Conservation (phyloP, 1,284 basidiomycete species). For the Boletellus sp. region DNA sequence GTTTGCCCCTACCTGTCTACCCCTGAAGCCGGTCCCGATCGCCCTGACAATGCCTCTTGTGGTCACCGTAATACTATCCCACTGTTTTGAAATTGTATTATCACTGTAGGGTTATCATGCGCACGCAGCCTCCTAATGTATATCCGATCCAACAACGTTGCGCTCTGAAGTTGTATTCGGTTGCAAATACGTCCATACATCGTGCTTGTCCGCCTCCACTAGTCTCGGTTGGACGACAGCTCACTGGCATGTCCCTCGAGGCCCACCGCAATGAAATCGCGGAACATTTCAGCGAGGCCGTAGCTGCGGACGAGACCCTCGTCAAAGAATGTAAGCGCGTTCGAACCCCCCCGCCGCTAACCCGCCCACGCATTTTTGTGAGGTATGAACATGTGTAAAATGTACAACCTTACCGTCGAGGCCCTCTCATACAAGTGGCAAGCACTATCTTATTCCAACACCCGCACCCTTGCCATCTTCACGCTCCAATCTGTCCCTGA, state of each 20-base stretch:
- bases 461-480: constrained; percentile 42
- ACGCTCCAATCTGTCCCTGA: constrained; percentile 48
- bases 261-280: constrained; percentile 28
- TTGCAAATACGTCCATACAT: constrained; percentile 4
- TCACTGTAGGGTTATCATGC: constrained; percentile 27
- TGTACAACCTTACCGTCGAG: constrained; percentile 55
- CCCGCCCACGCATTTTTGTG: constrained; percentile 6
- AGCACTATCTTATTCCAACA: constrained; percentile 44
- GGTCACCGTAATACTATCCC: constrained; percentile 21
- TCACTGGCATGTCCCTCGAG: constrained; percentile 20
- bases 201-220: neutral
- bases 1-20: constrained; percentile 15
- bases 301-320: constrained; percentile 35
- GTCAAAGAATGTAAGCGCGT: constrained; percentile 47
- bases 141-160: constrained; percentile 2
- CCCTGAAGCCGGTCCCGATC: constrained; percentile 14
- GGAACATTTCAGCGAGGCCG: constrained; percentile 31
- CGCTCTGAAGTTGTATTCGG: neutral
- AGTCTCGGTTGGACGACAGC: neutral
- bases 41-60: constrained; percentile 9
- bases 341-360: neutral
- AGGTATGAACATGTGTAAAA: constrained; percentile 66
- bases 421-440: constrained; percentile 73
- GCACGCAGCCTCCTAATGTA: constrained; percentile 25
- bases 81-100: constrained; percentile 30